phyloP scores from a whole-genome alignment of 352 stramenopile genomes.

The Phytopythium sindhum region DNA sequence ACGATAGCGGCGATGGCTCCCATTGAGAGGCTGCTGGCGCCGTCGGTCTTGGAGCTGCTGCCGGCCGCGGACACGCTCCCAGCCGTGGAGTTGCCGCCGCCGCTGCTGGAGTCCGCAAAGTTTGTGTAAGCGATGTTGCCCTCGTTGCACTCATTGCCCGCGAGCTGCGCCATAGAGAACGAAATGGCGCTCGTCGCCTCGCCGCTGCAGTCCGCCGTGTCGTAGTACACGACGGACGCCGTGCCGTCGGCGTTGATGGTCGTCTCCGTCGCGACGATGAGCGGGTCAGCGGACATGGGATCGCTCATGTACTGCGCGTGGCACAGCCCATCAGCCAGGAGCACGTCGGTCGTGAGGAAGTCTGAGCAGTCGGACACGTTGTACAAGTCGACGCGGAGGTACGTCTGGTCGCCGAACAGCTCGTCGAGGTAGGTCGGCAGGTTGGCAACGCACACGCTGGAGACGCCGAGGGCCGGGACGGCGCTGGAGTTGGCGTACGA shows the following conservation, averaged over 20 bases:
- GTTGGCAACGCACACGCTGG: no score
- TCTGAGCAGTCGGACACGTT: no score
- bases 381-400: no score
- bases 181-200: not conserved
- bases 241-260: not conserved
- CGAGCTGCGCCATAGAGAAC: not conserved
- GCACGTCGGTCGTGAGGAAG: no score
- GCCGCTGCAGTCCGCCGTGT: not conserved
- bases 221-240: not conserved
- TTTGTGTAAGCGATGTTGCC: not conserved
- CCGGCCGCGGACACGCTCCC: no score
- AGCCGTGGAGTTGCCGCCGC: no score
- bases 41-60: not conserved
- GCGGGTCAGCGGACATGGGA: not conserved
- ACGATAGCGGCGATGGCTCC: no score
- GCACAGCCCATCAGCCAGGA: not conserved
- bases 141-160: not conserved
- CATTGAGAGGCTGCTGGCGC: not conserved
- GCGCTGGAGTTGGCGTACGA: no score
- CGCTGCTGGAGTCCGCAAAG: not conserved
- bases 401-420: no score
- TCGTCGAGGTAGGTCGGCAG: no score
- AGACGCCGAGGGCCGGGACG: no score
- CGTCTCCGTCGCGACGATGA: not conserved
- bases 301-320: not conserved